Conservation (phyloP, 116 monocot species). For the Phalaenopsis hybrid region DNA sequence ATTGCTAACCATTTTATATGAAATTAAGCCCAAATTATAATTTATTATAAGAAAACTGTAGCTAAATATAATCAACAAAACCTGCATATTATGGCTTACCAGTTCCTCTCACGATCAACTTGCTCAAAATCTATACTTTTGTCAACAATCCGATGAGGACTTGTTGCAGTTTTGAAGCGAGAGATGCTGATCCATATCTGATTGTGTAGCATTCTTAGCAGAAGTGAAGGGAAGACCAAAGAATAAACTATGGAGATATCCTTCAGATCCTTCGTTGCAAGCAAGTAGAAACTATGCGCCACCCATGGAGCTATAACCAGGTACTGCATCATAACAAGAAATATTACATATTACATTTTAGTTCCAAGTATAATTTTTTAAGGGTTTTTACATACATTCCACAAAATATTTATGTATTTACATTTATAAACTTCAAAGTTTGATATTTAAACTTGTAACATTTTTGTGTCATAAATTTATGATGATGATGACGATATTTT, state of each 20-base stretch:
- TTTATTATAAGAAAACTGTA: too few relatives aligned
- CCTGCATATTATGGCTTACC: slow-evolving; percentile 21
- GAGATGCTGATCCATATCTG: slow-evolving; percentile 65
- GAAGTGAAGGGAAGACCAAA: slow-evolving; percentile 22
- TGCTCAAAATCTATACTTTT: slow-evolving; percentile 59
- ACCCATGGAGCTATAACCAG: slow-evolving; percentile 35
- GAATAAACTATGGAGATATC: slow-evolving; percentile 13
- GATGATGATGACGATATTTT: too few relatives aligned
- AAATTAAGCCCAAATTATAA: too few relatives aligned
- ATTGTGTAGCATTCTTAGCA: slow-evolving; percentile 47
- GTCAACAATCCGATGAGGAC: slow-evolving; percentile 49
- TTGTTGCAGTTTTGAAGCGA: slow-evolving; percentile 49
- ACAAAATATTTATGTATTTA: too few relatives aligned
- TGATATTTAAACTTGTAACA: too few relatives aligned
- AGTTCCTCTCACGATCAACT: slow-evolving; percentile 84
- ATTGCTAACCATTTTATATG: too few relatives aligned
- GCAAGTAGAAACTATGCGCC: slow-evolving; percentile 17
- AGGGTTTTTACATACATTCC: too few relatives aligned
- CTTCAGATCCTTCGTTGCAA: slow-evolving; percentile 13
- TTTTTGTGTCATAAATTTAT: too few relatives aligned
- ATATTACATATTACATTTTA: background rate
- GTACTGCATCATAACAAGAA: slow-evolving; percentile 17
- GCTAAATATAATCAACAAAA: too few relatives aligned
- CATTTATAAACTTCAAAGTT: too few relatives aligned
- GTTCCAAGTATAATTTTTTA: too few relatives aligned